Base-by-base conservation (phyloP, 345 rosid species). In the Eucalyptus decipiens region DNA sequence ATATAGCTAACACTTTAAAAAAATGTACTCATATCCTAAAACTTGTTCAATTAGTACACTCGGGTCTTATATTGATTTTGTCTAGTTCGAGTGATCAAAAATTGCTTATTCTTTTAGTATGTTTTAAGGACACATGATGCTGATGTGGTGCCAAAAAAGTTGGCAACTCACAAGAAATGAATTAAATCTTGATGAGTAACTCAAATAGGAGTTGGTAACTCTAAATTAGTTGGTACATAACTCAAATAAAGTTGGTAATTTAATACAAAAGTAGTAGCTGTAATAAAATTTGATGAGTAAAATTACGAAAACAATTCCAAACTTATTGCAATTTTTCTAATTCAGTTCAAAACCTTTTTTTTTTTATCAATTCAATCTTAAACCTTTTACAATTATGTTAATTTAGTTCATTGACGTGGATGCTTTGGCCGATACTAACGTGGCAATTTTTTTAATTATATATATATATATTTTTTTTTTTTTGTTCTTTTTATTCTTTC, bases 391-490 rank as follows among this genome's bases (percentile, higher is more conserved):
- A 6, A 51, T 17, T 17, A 0, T 51, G 9, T 1, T 2, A 51
- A 51, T 51, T 51, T 21, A 50, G 0, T 16, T 50, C 1, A 50
- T 16, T 50, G 3, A 50, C 19, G 0, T 50, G 0, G 0, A 50
- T 50, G 19, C 0, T n/a, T n/a, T 0, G 1, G 0, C 52, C 18
- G 7, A 50, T 50, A 1, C 52, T 50, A 50, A 50, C 2, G 1
- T 6, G 52, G 0, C 4, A 6, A 50, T 50, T 50, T 50, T 50
- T 16, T 50, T 51, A 0, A 51, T 18, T 50, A 50, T 50, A 50
- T 50, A 2, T 51, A 3, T 51, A 2, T 50, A 49, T 5, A 1
- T 50, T 6, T 42, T 49, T 49, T 49, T 15, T 50, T 50, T 50
- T 50, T 49, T 15, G 15, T 49, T 14, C 6, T 49, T 47, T 11